Base-by-base conservation (phyloP, 2,329 filamentous ascomycete species). In the Penicillium sp. region DNA sequence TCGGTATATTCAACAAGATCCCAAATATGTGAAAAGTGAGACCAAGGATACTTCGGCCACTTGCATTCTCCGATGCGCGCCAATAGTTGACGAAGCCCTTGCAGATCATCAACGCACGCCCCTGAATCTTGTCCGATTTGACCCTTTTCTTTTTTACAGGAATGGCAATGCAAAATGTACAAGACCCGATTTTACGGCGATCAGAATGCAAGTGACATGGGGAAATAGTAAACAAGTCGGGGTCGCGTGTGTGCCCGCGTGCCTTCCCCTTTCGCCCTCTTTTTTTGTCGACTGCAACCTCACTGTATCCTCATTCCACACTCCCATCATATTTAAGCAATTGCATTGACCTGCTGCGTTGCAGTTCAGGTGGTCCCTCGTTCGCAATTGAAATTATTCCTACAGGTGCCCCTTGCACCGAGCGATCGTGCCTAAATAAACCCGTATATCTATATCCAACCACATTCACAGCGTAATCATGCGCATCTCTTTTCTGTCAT, bases 401-500 rank as follows among this genome's bases (percentile, higher is more conserved):
- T 51, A 43, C 9, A 5, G n/a, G 38, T 52, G 31, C 15, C 10
- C 37, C n/a, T 45, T 56, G 47, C 29, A 51, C 29, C n/a, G 17
- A 47, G 10, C 37, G 7, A 47, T 48, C 19, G 8, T 31, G 9
- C 31, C 54, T 54, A 54, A 46, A 38, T 17, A 38, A 40, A 50
- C 41, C n/a, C 42, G 17, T 52, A 46, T 57, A 47, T 57, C 27
- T 56, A 56, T 59, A 56, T 9, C 19, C 10, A 21, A 52, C 19
- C 13, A 31, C 50, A 19, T 48, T 5, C 46, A 38, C 19, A 13
- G 33, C 54, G 31, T 46, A 53, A 62, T 43, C 37, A 73, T 73
- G 70, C 69, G 65, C 60, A 41, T 68, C 15, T 33, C 60, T 33
- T 58, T 58, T 40, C 51, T 67, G 27, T 69, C 70, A n/a, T 51